These are phyloP conservation scores for Linnemannia exigua DNA, from an alignment of 192 early-diverging fungal species.

Conservation along the genomic window DNA sequence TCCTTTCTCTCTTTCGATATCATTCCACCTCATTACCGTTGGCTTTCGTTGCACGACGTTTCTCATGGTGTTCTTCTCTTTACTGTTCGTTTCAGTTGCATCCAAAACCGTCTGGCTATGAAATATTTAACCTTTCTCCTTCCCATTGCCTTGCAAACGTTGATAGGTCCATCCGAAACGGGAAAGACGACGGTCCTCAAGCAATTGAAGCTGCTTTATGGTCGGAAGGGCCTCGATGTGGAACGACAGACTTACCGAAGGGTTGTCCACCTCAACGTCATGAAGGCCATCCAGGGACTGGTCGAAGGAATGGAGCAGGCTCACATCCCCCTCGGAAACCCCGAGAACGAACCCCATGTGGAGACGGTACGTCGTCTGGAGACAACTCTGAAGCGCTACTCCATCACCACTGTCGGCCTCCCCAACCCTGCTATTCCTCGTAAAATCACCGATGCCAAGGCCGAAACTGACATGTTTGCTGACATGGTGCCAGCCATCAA, in stretches of 20 bases:
- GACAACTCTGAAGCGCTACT: slow-evolving; percentile 53
- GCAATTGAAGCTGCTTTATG: slow-evolving; percentile 56
- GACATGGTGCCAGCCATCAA: slow-evolving; percentile 58
- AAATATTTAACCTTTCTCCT: not conserved
- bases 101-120: not conserved
- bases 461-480: slow-evolving; percentile 52
- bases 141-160: not conserved
- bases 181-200: slow-evolving; percentile 72
- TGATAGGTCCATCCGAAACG: slow-evolving; percentile 71
- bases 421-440: slow-evolving; percentile 39
- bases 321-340: slow-evolving; percentile 43
- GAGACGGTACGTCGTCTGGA: slow-evolving; percentile 39
- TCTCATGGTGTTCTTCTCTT: not conserved
- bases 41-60: not conserved
- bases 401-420: slow-evolving; percentile 30
- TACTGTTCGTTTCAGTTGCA: not conserved
- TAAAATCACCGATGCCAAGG: slow-evolving; percentile 56
- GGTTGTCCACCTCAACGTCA: slow-evolving; percentile 59
- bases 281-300: slow-evolving; percentile 60
- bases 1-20: not conserved
- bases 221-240: slow-evolving; percentile 48
- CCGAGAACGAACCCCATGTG: slow-evolving; percentile 48
- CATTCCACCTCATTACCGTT: not conserved
- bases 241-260: slow-evolving; percentile 59
- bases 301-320: slow-evolving; percentile 35